Base-by-base conservation (phyloP, 139 green algal species). In the Zygnema cylindricum region DNA sequence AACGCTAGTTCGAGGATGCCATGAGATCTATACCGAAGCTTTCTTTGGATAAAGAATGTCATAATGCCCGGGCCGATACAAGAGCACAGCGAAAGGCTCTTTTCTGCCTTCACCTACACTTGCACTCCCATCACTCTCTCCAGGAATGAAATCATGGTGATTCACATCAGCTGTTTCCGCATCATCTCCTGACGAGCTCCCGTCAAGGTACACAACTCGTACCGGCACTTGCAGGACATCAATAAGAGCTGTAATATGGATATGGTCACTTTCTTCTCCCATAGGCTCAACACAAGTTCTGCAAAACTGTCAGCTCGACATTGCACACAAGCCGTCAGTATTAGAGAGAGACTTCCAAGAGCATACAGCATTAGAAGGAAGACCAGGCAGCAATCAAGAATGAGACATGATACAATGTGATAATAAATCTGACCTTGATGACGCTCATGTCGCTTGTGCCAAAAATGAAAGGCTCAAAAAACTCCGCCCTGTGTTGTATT, bases 251-350 rank as follows among this genome's bases (percentile, higher is more conserved):
- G 97, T 96, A 54, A 98, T 95, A 77, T 98, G 96, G 33, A 98
- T 91, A 81, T 98, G 95, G 92, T 98, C 96, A 77, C 92, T 96
- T 92, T 98, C 96, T 90, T 98, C 96, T 0, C 95, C 96, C 96
- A 98, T 98, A 1, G 94, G 87, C 88, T 95, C 93, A 0, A 92
- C 87, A 7, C 22, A 88, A 32, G 42, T 69, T 76, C 63, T 73
- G 55, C 87, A 92, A 42, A 92, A 92, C 87, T 92, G 87, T 43
- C 36, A 79, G 30, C 30, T 35, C 57, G 30, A 35, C 30, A 73
- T 35, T 35, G 57, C 57, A 73, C 30, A 30, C 30, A 73, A 35
- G 57, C 25, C 30, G 57, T 73, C n/a, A n/a, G n/a, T n/a, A n/a
- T n/a, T n/a, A n/a, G n/a, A n/a, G n/a, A 73, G 57, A 30, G 30